phyloP scores from a whole-genome alignment of 2,329 filamentous ascomycete genomes.

The Phyllosticta capitalensis region DNA sequence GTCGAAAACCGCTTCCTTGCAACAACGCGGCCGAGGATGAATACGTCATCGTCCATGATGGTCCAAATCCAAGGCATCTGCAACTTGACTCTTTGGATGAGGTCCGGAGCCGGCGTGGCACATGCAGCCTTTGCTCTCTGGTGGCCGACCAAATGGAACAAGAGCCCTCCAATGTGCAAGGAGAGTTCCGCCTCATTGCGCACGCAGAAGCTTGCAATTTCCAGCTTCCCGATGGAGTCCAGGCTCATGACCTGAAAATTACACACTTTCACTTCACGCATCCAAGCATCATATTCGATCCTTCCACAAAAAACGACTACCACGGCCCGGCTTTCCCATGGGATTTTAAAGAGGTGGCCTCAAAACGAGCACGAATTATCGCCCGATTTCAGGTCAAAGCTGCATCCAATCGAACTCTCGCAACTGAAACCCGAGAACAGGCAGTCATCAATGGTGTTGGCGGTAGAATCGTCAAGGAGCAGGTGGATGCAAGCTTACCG shows the following conservation, averaged over 20 bases:
- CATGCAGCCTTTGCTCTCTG: not conserved
- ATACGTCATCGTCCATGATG: not conserved
- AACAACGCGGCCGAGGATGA: not conserved
- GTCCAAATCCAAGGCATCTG: not conserved
- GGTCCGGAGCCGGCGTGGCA: not conserved
- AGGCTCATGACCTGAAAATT: not conserved
- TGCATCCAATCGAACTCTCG: not conserved
- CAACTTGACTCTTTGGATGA: not conserved
- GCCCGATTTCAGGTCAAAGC: not conserved
- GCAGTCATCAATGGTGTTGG: not conserved
- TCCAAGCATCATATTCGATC: not conserved
- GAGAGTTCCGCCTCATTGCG: not conserved
- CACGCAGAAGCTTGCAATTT: not conserved
- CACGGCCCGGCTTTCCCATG: not conserved
- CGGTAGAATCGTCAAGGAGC: not conserved
- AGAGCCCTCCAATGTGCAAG: not conserved
- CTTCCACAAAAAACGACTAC: not conserved
- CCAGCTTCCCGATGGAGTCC: not conserved
- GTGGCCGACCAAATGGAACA: not conserved
- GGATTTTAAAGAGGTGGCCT: not conserved
- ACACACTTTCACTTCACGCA: not conserved
- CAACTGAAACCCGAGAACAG: not conserved
- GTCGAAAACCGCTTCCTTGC: not conserved
- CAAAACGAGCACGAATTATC: not conserved
- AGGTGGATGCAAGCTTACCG: not conserved